phyloP scores from a whole-genome alignment of 192 early-diverging fungal genomes.

The Chytriomyces hyalinus region DNA sequence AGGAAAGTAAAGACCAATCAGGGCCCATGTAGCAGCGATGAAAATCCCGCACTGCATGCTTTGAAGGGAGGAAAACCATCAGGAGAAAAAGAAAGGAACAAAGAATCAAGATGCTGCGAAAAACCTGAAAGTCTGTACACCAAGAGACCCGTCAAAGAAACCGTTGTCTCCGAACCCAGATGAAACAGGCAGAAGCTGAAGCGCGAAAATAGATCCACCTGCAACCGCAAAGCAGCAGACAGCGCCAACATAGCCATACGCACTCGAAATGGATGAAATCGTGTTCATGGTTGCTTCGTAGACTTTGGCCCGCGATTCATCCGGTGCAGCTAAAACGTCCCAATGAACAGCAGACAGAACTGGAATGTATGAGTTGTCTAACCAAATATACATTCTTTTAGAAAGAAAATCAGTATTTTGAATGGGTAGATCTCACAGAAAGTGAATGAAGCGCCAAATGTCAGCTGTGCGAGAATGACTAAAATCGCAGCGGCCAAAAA shows the following conservation, averaged over 20 bases:
- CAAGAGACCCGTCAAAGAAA: conserved; percentile 5
- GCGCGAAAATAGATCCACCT: conserved; percentile 18
- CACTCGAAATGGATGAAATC: conserved; percentile 9
- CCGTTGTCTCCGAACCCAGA: conserved; percentile 25
- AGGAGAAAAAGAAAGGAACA: too few species aligned
- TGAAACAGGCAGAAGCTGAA: conserved; percentile 17
- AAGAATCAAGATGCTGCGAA: background rate
- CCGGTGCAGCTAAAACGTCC: conserved; percentile 19
- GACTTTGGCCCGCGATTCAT: background rate
- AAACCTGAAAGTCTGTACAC: conserved; percentile 15
- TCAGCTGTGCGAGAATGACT: conserved; percentile 19
- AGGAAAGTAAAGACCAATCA: conserved; percentile 19
- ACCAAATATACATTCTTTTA: too few species aligned
- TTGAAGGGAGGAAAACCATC: background rate
- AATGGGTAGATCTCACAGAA: background rate
- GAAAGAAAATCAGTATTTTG: too few species aligned
- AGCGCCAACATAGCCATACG: conserved; percentile 27
- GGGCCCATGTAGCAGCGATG: conserved; percentile 21
- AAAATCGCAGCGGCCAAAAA: conserved; percentile 13
- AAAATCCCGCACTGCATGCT: conserved; percentile 28
- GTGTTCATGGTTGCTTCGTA: conserved; percentile 31
- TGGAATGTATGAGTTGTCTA: conserved; percentile 32
- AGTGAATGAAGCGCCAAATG: conserved; percentile 8
- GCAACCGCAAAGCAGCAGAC: conserved; percentile 30
- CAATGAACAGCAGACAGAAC: conserved; percentile 26